Conservation (phyloP, 257 asterid species). For the Solanum sitiens region DNA sequence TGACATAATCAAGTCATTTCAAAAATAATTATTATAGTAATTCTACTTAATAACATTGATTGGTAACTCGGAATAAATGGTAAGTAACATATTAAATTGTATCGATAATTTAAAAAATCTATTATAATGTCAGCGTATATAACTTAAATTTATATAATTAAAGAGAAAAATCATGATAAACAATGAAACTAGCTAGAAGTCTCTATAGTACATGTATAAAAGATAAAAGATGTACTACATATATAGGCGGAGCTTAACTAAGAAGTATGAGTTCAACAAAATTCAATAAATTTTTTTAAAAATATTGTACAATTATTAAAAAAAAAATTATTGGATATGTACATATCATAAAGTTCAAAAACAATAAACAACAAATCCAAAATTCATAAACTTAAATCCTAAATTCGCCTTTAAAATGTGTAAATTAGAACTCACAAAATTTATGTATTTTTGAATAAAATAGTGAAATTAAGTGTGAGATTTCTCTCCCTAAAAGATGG, state of each 20-base stretch:
- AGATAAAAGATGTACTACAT: background rate
- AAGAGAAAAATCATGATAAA: background rate
- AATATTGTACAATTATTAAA: background rate
- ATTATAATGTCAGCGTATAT: background rate
- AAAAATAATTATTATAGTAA: background rate
- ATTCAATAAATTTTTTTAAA: background rate
- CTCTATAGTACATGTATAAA: background rate
- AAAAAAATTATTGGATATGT: background rate
- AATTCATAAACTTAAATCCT: background rate
- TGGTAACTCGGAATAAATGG: background rate
- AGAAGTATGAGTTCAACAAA: background rate
- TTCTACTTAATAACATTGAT: background rate
- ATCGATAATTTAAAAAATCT: fast-evolving
- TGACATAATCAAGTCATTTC: background rate
- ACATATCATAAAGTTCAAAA: background rate
- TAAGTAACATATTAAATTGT: background rate
- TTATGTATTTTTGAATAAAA: background rate
- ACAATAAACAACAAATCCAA: background rate
- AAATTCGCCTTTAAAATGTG: background rate
- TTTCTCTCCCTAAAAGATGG: background rate
- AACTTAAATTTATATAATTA: background rate
- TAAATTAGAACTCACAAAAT: background rate
- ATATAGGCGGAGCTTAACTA: background rate
- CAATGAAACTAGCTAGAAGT: background rate
- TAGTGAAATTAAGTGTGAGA: background rate